Conservation (phyloP, 768 basidiomycete genomes). For the Tulasnella sp. region DNA sequence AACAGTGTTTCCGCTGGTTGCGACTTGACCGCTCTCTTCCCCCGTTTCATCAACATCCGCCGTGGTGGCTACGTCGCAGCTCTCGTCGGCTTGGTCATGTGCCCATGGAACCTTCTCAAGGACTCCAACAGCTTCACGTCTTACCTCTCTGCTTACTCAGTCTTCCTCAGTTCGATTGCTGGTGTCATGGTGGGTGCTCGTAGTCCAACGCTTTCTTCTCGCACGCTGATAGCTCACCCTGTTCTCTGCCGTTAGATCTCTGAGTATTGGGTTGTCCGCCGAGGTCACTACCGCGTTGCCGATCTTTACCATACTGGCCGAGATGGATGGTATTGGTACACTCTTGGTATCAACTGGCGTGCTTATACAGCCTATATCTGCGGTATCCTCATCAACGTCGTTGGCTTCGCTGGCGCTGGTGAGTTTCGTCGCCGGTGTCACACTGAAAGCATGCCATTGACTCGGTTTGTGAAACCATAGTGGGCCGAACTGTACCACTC, state of each 20-base stretch:
- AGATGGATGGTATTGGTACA: constrained; percentile 77
- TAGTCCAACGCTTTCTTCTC: background rate
- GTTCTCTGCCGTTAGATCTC: constrained; percentile 51
- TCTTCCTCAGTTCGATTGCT: constrained; percentile 78
- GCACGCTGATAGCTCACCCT: background rate
- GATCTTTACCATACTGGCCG: constrained; percentile 66
- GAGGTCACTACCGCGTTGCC: constrained; percentile 68
- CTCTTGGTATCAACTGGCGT: constrained; percentile 69
- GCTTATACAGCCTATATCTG: constrained; percentile 69
- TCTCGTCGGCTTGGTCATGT: constrained; percentile 72
- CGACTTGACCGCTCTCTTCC: constrained; percentile 76
- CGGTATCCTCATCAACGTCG: constrained; percentile 80
- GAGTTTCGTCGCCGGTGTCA: background rate
- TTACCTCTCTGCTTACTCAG: constrained; percentile 74
- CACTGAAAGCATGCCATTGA: background rate
- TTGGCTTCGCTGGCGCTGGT: constrained; percentile 80
- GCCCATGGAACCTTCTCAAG: constrained; percentile 55
- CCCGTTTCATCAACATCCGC: constrained; percentile 81
- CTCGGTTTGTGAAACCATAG: constrained; percentile 40
- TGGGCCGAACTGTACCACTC: constrained; percentile 61
- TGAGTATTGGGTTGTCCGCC: constrained; percentile 76
- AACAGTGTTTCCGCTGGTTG: constrained; percentile 84
- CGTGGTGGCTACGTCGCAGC: constrained; percentile 85
- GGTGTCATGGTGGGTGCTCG: constrained; percentile 68
- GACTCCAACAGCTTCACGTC: constrained; percentile 76